Percentiles rank a stretch among this genome's conserved stretches.
These are phyloP conservation scores for Termitomyces sp. DNA, from an alignment of 768 basidiomycete genomes.

Conservation along the genomic window DNA sequence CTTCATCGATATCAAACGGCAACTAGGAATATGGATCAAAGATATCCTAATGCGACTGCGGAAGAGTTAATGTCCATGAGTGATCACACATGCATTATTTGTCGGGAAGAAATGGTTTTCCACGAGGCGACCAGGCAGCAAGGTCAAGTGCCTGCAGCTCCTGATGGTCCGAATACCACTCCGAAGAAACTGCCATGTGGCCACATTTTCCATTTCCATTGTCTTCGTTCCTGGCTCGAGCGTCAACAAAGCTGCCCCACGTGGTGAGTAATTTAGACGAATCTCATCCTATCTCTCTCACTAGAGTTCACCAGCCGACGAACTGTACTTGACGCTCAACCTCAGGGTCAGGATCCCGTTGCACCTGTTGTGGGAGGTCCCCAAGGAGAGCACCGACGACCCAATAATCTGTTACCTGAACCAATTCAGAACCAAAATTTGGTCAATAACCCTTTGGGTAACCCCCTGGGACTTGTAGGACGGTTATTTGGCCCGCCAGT, in stretches of 20 bases:
- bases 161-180: slow-evolving; percentile 85
- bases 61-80: slow-evolving; percentile 77
- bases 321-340: slow-evolving; percentile 59
- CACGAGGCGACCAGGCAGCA: slow-evolving; percentile 10
- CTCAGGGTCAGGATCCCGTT: slow-evolving; percentile 26
- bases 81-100: slow-evolving; percentile 96
- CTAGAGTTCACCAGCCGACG: slow-evolving; percentile 47
- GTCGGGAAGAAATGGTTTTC: slow-evolving; percentile 88
- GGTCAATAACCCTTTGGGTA: slow-evolving; percentile 38
- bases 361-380: slow-evolving; percentile 18
- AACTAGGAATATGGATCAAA: slow-evolving; percentile 92
- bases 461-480: slow-evolving; percentile 47
- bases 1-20: slow-evolving; percentile 90
- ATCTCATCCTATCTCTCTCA: slow-evolving; percentile 8
- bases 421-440: slow-evolving; percentile 28
- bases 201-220: slow-evolving; percentile 97
- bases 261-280: slow-evolving; percentile 53
- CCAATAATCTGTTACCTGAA: slow-evolving; percentile 20
- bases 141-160: slow-evolving; percentile 21
- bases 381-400: slow-evolving; percentile 24
- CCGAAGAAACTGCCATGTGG: slow-evolving; percentile 97
- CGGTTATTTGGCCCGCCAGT: slow-evolving; percentile 51
- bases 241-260: slow-evolving; percentile 98
- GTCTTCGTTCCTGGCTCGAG: slow-evolving; percentile 95
- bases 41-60: slow-evolving; percentile 88